A percentile compares a stretch with the other conserved stretches of the same genome.
These are phyloP conservation scores for Moesziomyces parantarcticus DNA, from an alignment of 1,284 basidiomycete species.

Conservation along the genomic window DNA sequence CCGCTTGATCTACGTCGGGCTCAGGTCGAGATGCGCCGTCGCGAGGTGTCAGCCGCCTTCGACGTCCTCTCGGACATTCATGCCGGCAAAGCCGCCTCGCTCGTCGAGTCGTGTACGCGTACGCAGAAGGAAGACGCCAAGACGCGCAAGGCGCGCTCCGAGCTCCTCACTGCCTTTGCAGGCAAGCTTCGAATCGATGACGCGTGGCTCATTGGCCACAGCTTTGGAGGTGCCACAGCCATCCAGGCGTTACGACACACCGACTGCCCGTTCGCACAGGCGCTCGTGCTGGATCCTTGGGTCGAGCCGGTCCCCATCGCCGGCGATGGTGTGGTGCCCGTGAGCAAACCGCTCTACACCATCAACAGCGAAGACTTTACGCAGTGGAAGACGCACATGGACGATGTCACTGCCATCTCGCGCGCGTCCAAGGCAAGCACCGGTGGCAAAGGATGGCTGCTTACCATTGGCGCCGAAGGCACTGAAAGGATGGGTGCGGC, in stretches of 20 bases:
- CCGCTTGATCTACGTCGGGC: conserved; percentile 34
- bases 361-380: conserved; percentile 63
- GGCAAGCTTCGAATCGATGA: conserved; percentile 39
- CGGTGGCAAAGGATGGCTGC: conserved; percentile 44
- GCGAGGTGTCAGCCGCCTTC: conserved; percentile 51
- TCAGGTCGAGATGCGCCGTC: conserved; percentile 51
- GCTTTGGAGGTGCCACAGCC: conserved; percentile 54
- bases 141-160: conserved; percentile 9
- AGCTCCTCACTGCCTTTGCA: conserved; percentile 26
- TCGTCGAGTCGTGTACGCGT: conserved; percentile 29
- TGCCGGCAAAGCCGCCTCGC: conserved; percentile 26
- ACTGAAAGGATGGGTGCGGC: conserved; percentile 24
- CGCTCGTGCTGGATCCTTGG: conserved; percentile 55
- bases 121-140: conserved; percentile 21
- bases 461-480: conserved; percentile 50
- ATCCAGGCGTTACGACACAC: conserved; percentile 36
- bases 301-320: conserved; percentile 46
- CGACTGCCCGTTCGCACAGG: conserved; percentile 38
- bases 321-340: conserved; percentile 14
- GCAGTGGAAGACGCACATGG: conserved; percentile 55
- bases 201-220: conserved; percentile 54
- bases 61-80: conserved; percentile 36
- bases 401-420: conserved; percentile 38
- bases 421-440: conserved; percentile 30
- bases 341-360: conserved; percentile 55